Base-by-base conservation (phyloP, 768 basidiomycete species). In the Pleurotus eryngii region DNA sequence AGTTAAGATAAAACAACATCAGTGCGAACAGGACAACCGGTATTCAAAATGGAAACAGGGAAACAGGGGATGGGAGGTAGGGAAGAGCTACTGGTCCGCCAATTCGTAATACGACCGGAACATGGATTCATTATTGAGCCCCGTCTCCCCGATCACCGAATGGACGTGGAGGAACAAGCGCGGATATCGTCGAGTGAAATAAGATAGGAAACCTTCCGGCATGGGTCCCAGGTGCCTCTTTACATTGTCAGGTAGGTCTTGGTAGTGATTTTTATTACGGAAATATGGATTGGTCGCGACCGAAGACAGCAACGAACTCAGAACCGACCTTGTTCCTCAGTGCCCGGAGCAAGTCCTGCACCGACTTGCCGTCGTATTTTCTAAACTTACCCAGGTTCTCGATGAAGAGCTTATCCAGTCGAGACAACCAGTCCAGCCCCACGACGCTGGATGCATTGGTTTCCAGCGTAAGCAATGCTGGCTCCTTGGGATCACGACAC, bases 371-470 rank as follows among this genome's bases (percentile, higher is more conserved):
- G 67, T 98, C 93, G 67, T 99, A 99, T 71, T 98, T 99, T 63
- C 97, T 80, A 73, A 95, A 98, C 70, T 98, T 98, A 55, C 96
- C 95, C 53, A 99, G 72, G 68, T 94, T 98, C 59, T 96, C 95
- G 54, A 94, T 86, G 70, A 99, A 92, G 11, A 87, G 75, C 63
- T 87, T 92, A 75, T 98, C 95, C 46, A 98, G 78, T 42, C 87
- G 81, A 12, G 83, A 69, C 59, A 89, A 85, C 97, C 97, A 99
- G 71, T 98, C 96, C 57, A 82, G 81, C 20, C 95, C 95, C 2
- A 99, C 89, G 49, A 98, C 86, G 7, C 72, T 70, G 30, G 66
- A 61, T 0, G 92, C 90, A 46, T 79, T 80, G 0, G 72, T 79
- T 73, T 99, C 97, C 15, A 99, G 81, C 9, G 79, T 72, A 11